Conservation (phyloP, 1,139 yeast genomes). For the Candida sanyaensis region DNA sequence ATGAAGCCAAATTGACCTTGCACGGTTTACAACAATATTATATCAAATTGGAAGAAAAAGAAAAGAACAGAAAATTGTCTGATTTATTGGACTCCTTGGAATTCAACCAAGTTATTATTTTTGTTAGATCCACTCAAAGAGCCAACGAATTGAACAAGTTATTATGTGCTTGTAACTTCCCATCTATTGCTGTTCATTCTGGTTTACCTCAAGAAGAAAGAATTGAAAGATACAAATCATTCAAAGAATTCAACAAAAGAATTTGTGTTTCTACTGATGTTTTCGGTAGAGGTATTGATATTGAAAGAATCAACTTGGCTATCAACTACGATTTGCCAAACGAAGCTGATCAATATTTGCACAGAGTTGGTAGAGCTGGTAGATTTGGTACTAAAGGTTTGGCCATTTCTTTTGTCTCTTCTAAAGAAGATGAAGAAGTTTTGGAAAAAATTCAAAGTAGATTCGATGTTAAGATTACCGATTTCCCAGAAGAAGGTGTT, state of each 20-base stretch:
- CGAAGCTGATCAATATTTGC: conserved; percentile 97
- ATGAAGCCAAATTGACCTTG: conserved; percentile 94
- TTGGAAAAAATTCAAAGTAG: conserved; percentile 94
- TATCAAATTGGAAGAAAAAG: conserved; percentile 84
- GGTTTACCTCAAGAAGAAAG: conserved; percentile 98
- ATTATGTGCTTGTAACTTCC: conserved; percentile 92
- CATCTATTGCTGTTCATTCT: conserved; percentile 95
- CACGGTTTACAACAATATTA: conserved; percentile 98
- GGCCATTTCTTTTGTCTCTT: conserved; percentile 86
- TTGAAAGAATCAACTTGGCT: conserved; percentile 97
- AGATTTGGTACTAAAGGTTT: conserved; percentile 99
- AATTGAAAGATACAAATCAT: conserved; percentile 92
- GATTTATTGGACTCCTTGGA: conserved; percentile 92
- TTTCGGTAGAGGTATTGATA: conserved; percentile 99
- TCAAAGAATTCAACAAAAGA: conserved; percentile 98
- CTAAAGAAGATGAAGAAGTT: conserved; percentile 86
- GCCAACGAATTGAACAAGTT: conserved; percentile 91
- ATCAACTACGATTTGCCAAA: conserved; percentile 90
- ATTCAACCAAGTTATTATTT: conserved; percentile 97
- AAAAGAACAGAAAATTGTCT: conserved; percentile 91
- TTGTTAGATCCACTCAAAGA: conserved; percentile 89
- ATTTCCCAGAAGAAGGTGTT: conserved; percentile 97
- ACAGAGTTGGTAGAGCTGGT: conserved; percentile 99
- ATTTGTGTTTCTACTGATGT: conserved; percentile 98
- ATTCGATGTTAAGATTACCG: conserved; percentile 92